These are phyloP conservation scores for Colletotrichum nymphaeae DNA, from an alignment of 2,329 filamentous ascomycete genomes.

Conservation along the genomic window DNA sequence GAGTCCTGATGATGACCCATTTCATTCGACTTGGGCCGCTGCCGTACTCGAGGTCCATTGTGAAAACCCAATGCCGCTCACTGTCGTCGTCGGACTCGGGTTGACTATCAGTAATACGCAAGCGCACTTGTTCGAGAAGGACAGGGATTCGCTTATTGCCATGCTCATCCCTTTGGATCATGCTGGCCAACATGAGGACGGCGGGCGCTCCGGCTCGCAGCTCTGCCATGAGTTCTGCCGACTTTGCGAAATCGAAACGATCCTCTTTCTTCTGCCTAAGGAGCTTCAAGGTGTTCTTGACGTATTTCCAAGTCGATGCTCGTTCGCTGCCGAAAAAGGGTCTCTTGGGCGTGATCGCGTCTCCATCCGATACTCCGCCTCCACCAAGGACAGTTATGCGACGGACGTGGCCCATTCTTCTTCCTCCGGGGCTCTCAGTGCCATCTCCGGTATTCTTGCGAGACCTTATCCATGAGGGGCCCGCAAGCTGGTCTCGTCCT, in stretches of 20 bases:
- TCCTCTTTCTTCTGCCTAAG: conserved; percentile 87
- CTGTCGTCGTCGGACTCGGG: conserved; percentile 72
- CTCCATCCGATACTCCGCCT: conserved; percentile 72
- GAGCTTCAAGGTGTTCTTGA: conserved; percentile 88
- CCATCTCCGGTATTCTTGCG: conserved; percentile 55
- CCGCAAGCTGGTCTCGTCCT: conserved; percentile 71
- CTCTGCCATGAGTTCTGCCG: conserved; percentile 95
- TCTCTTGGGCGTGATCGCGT: conserved; percentile 66
- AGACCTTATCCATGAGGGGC: conserved; percentile 65
- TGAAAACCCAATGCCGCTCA: conserved; percentile 85
- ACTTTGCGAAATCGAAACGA: conserved; percentile 92
- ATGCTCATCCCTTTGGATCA: conserved; percentile 97
- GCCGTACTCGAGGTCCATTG: conserved; percentile 94
- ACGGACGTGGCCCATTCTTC: conserved; percentile 72
- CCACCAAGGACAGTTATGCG: conserved; percentile 74
- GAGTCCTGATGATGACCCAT: conserved; percentile 89
- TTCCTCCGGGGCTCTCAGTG: conserved; percentile 59
- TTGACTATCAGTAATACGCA: conserved; percentile 84
- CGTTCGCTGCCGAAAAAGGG: conserved; percentile 73
- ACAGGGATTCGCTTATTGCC: conserved; percentile 96
- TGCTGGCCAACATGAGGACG: conserved; percentile 93
- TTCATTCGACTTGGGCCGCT: conserved; percentile 96
- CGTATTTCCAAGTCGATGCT: conserved; percentile 85
- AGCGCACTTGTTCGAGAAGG: conserved; percentile 91
- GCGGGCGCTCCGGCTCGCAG: conserved; percentile 92